phyloP scores from a whole-genome alignment of 2,329 filamentous ascomycete genomes.

The Apiospora kogelbergensis region DNA sequence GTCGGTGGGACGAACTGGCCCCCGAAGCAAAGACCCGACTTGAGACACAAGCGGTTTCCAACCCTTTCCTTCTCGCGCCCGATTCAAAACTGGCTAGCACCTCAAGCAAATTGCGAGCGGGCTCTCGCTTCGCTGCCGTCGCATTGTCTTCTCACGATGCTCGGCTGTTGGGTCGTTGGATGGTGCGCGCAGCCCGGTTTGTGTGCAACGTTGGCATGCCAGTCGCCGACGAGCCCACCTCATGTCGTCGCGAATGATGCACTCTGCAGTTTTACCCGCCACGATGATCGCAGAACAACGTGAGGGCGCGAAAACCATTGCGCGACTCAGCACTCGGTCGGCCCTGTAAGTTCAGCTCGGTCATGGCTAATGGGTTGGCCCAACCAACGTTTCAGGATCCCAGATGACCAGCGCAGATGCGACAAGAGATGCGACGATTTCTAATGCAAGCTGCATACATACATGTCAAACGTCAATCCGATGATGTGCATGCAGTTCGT shows the following conservation, averaged over 20 bases:
- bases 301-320: neutral
- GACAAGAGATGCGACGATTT: neutral
- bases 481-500: neutral
- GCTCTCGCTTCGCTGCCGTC: neutral
- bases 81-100: neutral
- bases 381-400: neutral
- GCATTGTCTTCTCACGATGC: neutral
- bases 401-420: neutral
- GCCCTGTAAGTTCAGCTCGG: too few species aligned
- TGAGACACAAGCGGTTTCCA: neutral
- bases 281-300: neutral
- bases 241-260: neutral
- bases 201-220: neutral
- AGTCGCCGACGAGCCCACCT: neutral
- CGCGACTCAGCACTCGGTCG: neutral
- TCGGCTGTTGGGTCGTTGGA: neutral
- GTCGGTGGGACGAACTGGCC: neutral
- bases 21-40: neutral
- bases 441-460: too few species aligned
- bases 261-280: neutral
- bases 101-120: neutral
- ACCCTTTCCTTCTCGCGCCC: neutral
- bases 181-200: neutral
- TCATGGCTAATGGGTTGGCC: neutral
- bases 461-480: neutral